Percentiles rank a stretch among this genome's conserved stretches.
phyloP scores from a whole-genome alignment of 2,329 filamentous ascomycete genomes.

The Bipolaris cookei region DNA sequence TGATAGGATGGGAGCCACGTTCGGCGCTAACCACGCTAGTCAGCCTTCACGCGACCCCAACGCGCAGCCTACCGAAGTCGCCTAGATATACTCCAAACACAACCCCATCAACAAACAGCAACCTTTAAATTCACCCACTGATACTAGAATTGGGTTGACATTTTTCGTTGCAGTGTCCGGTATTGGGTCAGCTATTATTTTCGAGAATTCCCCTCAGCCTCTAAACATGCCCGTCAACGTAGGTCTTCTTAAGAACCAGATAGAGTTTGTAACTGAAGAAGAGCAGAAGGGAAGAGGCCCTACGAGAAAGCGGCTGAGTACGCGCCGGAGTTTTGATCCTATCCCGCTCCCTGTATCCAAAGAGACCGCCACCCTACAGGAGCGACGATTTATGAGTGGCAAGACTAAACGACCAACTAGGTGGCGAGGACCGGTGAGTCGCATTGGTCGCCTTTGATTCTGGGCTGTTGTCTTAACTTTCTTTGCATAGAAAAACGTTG shows the following conservation, averaged over 20 bases:
- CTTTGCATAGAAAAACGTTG: slow-evolving; percentile 1
- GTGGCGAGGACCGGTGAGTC: slow-evolving; percentile 16
- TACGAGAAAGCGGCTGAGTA: slow-evolving; percentile 6
- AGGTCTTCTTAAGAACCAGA: background rate
- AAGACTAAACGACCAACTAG: slow-evolving; percentile 11
- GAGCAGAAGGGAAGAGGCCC: slow-evolving; percentile 6
- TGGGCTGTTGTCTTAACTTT: background rate
- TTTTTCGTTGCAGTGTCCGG: too few relatives aligned
- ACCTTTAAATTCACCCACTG: background rate
- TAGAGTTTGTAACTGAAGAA: background rate
- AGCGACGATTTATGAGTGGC: slow-evolving; percentile 5
- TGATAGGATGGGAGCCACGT: slow-evolving; percentile 16
- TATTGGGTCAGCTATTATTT: background rate
- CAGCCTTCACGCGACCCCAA: slow-evolving; percentile 15
- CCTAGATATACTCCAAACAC: slow-evolving; percentile 5
- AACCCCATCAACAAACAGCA: slow-evolving; percentile 12
- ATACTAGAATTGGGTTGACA: background rate
- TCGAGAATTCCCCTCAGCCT: background rate
- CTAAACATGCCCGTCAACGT: slow-evolving; percentile 13
- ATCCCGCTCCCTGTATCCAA: background rate
- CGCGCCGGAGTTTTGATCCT: slow-evolving; percentile 4
- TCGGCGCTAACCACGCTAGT: slow-evolving; percentile 19
- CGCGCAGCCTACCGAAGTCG: slow-evolving; percentile 16
- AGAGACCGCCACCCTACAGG: background rate
- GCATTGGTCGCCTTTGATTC: background rate